Evolutionary conservation across 306 rosid species (phyloP), one percentile per base, ranked within the genome.

Genomic region (Prunus campanulata): DNA sequence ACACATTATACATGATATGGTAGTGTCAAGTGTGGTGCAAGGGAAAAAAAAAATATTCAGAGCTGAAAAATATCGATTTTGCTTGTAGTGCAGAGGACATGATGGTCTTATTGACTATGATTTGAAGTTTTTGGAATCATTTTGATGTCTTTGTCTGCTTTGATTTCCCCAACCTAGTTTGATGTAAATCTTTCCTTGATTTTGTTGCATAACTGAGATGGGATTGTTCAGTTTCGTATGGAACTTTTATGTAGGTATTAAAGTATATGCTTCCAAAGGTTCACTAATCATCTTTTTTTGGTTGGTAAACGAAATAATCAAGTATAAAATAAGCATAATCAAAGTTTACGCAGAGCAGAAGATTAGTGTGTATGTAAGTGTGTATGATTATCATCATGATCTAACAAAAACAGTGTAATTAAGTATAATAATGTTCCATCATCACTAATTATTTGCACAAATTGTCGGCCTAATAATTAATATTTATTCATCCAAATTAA

Each of bases 111-210:
- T 71, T 71, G 63, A 49, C 22, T 50, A 63, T 74, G 57, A 52
- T 52, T 52, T 52, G 57, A 52, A 5, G 57, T 52, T 15, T 52
- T 52, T 52, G 57, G 46, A 64, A 78, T 72, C 78, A 80, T 16
- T 66, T 84, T 78, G 86, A 82, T 84, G 82, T 32, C 29, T 77
- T 85, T 81, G 80, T 75, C 80, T 61, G 60, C 35, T 22, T 66
- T 44, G n/a, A 63, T 65, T 79, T 52, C 71, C 68, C 72, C 22
- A 70, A 72, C 79, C 62, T 72, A 65, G 15, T 78, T 86, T 84
- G 90, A 84, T 63, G 88, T 82, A 84, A 35, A 84, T 86, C 29
- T 76, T 74, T 86, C 86, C 74, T 83, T 84, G 75, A 80, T 73
- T 80, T 82, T 79, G 82, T 80, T 85, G 88, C 82, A 59, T 65